phyloP scores from a whole-genome alignment of 305 asterid species.

The Andrographis paniculata region DNA sequence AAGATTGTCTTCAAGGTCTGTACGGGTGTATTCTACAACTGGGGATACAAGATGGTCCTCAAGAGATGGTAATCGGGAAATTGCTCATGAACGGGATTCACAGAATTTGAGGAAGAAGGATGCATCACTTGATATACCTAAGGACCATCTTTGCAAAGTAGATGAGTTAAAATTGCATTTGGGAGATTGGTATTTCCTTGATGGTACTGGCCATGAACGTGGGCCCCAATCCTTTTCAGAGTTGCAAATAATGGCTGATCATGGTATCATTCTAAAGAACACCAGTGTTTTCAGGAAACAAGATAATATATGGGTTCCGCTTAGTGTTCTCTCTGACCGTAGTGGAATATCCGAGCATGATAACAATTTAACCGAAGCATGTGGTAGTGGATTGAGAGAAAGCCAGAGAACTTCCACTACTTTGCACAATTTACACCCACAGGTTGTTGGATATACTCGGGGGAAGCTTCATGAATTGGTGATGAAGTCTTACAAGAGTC shows the following conservation, averaged over 20 bases:
- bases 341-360: slow-evolving; percentile 29
- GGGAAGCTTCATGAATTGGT: slow-evolving; percentile 98
- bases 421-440: slow-evolving; percentile 82
- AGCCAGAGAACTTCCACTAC: slow-evolving; percentile 29
- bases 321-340: slow-evolving; percentile 35
- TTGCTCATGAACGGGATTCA: slow-evolving; percentile 47
- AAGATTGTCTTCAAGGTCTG: slow-evolving; percentile 53
- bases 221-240: slow-evolving; percentile 84
- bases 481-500: slow-evolving; percentile 95
- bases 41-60: slow-evolving; percentile 67
- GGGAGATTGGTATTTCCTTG: slow-evolving; percentile 96
- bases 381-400: slow-evolving; percentile 23
- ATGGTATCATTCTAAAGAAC: slow-evolving; percentile 67
- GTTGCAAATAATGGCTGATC: slow-evolving; percentile 75
- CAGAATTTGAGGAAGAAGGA: slow-evolving; percentile 45
- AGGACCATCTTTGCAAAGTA: slow-evolving; percentile 59
- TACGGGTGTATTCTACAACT: slow-evolving; percentile 36
- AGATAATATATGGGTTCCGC: slow-evolving; percentile 93
- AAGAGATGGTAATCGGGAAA: slow-evolving; percentile 55
- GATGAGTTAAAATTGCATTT: slow-evolving; percentile 69
- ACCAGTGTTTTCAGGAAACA: slow-evolving; percentile 80
- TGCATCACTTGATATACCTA: slow-evolving; percentile 36
- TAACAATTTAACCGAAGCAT: slow-evolving; percentile 25
- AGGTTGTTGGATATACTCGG: slow-evolving; percentile 86
- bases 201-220: slow-evolving; percentile 95